These are phyloP conservation scores for Fusarium irregulare DNA, from an alignment of 2,329 filamentous ascomycete species.

Conservation along the genomic window DNA sequence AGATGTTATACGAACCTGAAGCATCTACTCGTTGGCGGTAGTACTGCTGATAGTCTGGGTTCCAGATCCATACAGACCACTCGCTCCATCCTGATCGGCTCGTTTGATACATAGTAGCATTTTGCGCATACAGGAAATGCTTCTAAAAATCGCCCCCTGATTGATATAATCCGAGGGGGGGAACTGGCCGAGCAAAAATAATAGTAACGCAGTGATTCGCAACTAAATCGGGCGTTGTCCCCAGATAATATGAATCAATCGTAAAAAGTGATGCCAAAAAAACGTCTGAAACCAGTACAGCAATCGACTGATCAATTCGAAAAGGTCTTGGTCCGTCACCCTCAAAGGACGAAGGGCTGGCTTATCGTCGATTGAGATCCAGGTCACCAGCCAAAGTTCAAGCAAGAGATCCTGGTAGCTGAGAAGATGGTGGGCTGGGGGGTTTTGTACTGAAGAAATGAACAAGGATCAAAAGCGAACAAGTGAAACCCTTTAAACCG, in stretches of 20 bases:
- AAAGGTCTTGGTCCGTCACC: background rate
- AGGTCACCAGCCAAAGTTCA: slow-evolving; percentile 21
- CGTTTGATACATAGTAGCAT: slow-evolving; percentile 47
- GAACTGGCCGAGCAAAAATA: background rate
- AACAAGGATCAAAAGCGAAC: slow-evolving; percentile 10
- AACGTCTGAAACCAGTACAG: background rate
- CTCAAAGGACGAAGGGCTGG: slow-evolving; percentile 19
- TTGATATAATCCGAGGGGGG: background rate
- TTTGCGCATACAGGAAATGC: slow-evolving; percentile 36
- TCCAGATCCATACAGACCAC: slow-evolving; percentile 49
- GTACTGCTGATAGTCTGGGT: slow-evolving; percentile 40
- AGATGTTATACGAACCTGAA: slow-evolving; percentile 43
- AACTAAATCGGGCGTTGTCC: background rate
- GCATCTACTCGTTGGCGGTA: slow-evolving; percentile 47
- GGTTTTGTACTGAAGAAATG: slow-evolving; percentile 47
- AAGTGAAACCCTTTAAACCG: slow-evolving; percentile 22
- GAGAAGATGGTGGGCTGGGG: slow-evolving; percentile 41
- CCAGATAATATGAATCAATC: background rate
- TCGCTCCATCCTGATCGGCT: slow-evolving; percentile 37
- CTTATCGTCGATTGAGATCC: slow-evolving; percentile 20
- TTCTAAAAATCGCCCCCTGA: slow-evolving; percentile 18
- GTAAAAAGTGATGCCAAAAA: background rate
- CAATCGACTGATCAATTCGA: background rate
- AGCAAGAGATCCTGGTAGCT: slow-evolving; percentile 22
- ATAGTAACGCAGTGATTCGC: slow-evolving; percentile 1